These are phyloP conservation scores for Fusarium haematococcum DNA, from an alignment of 2,329 filamentous ascomycete species.

Conservation along the genomic window DNA sequence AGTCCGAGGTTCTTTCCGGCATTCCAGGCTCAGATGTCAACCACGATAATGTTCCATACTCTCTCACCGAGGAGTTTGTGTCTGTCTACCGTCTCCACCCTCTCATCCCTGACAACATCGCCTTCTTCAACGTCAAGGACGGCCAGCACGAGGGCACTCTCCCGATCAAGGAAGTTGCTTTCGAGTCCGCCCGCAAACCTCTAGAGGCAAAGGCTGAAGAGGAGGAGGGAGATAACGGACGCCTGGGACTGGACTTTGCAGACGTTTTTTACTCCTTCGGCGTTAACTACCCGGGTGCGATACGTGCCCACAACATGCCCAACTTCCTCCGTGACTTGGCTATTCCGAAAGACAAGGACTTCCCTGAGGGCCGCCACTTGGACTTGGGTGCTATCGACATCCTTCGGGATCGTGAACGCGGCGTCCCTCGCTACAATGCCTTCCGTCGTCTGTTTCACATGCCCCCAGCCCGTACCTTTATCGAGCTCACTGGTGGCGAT, in stretches of 20 bases:
- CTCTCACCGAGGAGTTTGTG: slow-evolving; percentile 24
- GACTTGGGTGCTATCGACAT: slow-evolving; percentile 28
- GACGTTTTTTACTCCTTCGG: slow-evolving; percentile 30
- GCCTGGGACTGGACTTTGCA: background rate
- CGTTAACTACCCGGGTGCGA: slow-evolving; percentile 16
- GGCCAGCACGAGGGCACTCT: slow-evolving; percentile 14
- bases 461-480: slow-evolving; percentile 8
- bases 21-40: slow-evolving; percentile 23
- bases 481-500: slow-evolving; percentile 20
- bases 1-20: slow-evolving; percentile 24
- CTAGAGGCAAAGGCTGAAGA: background rate
- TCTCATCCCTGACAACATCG: slow-evolving; percentile 19
- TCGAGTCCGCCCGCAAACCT: slow-evolving; percentile 18
- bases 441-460: slow-evolving; percentile 28
- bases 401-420: slow-evolving; percentile 25
- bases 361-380: slow-evolving; percentile 12
- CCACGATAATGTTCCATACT: slow-evolving; percentile 16
- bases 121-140: slow-evolving; percentile 19
- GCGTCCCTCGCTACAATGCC: slow-evolving; percentile 25
- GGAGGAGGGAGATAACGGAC: background rate
- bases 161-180: slow-evolving; percentile 10
- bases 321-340: slow-evolving; percentile 19
- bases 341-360: slow-evolving; percentile 13
- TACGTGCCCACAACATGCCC: slow-evolving; percentile 27
- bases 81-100: slow-evolving; percentile 25